Evolutionary conservation across 1,284 basidiomycete species (phyloP), one percentile per base, ranked within the genome.

Genomic region (Coniferiporia weirii): DNA sequence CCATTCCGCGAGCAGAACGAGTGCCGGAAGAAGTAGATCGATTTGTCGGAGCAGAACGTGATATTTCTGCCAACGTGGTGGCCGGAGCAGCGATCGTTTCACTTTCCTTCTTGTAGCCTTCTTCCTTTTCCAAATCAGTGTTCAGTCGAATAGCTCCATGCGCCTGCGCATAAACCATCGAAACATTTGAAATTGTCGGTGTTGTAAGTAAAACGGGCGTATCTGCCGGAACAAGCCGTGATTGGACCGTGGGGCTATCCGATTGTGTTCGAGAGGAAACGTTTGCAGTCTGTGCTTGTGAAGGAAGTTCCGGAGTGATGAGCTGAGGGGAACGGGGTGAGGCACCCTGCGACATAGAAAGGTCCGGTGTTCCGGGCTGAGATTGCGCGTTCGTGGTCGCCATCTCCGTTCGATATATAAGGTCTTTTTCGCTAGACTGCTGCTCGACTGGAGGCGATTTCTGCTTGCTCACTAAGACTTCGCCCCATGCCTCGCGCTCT

Each of bases 401-500:
- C 17, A 19, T 8, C 44, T n/a, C 44, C 44, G n/a, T 40, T 15
- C 15, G 38, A 9, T 10, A 12, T 3, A 9, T 10, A 40, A 13
- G 9, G 17, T 15, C 8, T 46, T n/a, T 19, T 17, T 20, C 22
- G 15, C 19, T 47, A 12, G 34, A n/a, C 20, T 32, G 36, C 15
- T 40, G 38, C 38, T 40, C 15, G 27, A 12, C 38, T 7, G 38
- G 9, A 3, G 38, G 38, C 8, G 38, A 4, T 40, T 43, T 51
- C 8, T 17, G 49, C n/a, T 57, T 57, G n/a, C 22, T 12, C 22
- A 43, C 49, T 20, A 17, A 40, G 2, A 32, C 56, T 47, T 58
- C 56, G n/a, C 43, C 17, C 56, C 56, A 58, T 22, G 43, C 50
- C 17, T 38, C 22, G 7, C 40, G 56, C 22, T 58, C 56, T 44